Percentiles rank a stretch among this genome's conserved stretches.
phyloP scores from a whole-genome alignment of 1,139 yeast species.

The Scheffersomyces titani region DNA sequence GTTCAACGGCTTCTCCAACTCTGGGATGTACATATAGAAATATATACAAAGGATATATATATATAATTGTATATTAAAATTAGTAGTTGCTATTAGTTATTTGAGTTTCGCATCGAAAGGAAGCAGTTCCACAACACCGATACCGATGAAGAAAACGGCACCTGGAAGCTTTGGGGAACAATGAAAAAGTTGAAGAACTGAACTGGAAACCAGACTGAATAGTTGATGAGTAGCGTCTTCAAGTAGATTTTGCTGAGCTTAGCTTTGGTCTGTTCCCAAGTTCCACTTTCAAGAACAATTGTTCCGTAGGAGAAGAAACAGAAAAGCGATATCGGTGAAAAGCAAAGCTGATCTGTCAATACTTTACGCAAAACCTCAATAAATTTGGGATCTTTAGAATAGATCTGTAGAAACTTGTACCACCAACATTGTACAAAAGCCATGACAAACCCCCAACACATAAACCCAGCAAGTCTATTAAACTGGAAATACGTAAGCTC shows the following conservation, averaged over 20 bases:
- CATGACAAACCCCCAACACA: slow-evolving; percentile 83
- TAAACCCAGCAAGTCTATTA: slow-evolving; percentile 73
- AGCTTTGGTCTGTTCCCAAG: slow-evolving; percentile 58
- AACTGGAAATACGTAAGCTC: slow-evolving; percentile 56
- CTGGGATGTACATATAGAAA: slow-evolving; percentile 40
- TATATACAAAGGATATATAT: background rate
- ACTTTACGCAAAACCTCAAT: slow-evolving; percentile 85
- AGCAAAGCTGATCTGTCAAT: slow-evolving; percentile 83
- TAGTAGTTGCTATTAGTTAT: slow-evolving; percentile 5
- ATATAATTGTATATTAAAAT: background rate
- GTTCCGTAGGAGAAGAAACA: slow-evolving; percentile 85
- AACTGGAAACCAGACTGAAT: slow-evolving; percentile 92
- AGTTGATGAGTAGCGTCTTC: slow-evolving; percentile 76
- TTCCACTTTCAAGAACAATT: slow-evolving; percentile 75
- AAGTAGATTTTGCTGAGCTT: slow-evolving; percentile 70
- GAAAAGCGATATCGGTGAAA: slow-evolving; percentile 82
- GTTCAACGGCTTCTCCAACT: slow-evolving; percentile 35
- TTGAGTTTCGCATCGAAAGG: slow-evolving; percentile 70
- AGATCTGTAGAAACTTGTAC: slow-evolving; percentile 84
- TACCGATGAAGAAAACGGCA: slow-evolving; percentile 88
- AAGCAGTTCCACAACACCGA: slow-evolving; percentile 93
- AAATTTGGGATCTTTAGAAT: slow-evolving; percentile 77
- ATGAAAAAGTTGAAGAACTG: slow-evolving; percentile 85
- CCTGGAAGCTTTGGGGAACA: slow-evolving; percentile 79
- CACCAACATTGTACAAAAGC: slow-evolving; percentile 87